Evolutionary conservation across 2,329 filamentous ascomycete species (phyloP).

Genomic region (Neophaeococcomyces aloes): DNA sequence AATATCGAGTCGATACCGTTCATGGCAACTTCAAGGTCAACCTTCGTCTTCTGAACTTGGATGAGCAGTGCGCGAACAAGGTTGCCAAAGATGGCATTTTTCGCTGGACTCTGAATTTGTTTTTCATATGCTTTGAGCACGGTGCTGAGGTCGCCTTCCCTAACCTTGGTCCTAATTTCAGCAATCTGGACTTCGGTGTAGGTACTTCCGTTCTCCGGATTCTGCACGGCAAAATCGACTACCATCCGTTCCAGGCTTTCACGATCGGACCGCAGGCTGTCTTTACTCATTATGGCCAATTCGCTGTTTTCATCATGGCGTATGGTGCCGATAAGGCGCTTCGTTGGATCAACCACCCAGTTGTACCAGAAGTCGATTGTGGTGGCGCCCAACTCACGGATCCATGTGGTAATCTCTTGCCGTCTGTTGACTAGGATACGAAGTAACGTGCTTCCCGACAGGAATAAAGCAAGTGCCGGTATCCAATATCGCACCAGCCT

Average conservation of each 20-base stretch:
- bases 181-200: slow-evolving; percentile 60
- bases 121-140: slow-evolving; percentile 85
- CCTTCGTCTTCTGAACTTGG: slow-evolving; percentile 97
- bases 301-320: slow-evolving; percentile 86
- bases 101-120: slow-evolving; percentile 70
- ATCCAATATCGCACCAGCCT: slow-evolving; percentile 78
- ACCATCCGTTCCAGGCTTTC: slow-evolving; percentile 96
- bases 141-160: slow-evolving; percentile 84
- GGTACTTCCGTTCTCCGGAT: slow-evolving; percentile 48
- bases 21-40: slow-evolving; percentile 92
- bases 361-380: slow-evolving; percentile 86
- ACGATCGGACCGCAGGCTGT: slow-evolving; percentile 79
- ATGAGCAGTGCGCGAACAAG: slow-evolving; percentile 84
- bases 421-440: slow-evolving; percentile 63
- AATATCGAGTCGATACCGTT: slow-evolving; percentile 88
- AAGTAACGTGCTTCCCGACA: slow-evolving; percentile 81
- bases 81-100: slow-evolving; percentile 74
- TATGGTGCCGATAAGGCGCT: slow-evolving; percentile 80
- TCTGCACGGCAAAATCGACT: slow-evolving; percentile 83
- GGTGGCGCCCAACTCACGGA: slow-evolving; percentile 67
- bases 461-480: slow-evolving; percentile 56
- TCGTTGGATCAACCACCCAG: slow-evolving; percentile 81
- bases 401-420: slow-evolving; percentile 69
- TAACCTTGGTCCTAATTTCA: slow-evolving; percentile 66
- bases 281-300: slow-evolving; percentile 91